Conservation (phyloP, 108 stramenopile species). For the Asterionellopsis glacialis region DNA sequence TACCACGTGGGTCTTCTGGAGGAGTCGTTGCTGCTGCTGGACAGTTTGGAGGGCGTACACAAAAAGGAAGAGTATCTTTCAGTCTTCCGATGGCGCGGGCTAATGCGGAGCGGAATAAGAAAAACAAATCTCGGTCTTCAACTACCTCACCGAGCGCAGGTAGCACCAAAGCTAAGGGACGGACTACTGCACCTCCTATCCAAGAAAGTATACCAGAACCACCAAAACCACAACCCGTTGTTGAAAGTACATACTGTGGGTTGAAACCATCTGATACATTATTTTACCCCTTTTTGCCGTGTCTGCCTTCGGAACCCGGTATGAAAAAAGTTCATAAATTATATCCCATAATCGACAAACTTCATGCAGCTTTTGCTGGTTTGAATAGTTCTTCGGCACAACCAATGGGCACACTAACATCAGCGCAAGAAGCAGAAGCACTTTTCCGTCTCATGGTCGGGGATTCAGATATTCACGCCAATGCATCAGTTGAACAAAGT, state of each 20-base stretch:
- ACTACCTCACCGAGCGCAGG: background rate
- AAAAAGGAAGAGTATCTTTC: background rate
- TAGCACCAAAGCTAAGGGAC: background rate
- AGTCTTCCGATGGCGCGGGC: background rate
- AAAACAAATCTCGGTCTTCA: no score
- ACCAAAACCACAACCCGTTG: background rate
- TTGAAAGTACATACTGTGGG: constrained; percentile 11
- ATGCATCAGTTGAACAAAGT: no score
- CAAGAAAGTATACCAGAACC: background rate
- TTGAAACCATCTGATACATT: constrained; percentile 24
- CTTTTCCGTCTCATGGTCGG: constrained; percentile 11
- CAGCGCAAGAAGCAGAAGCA: background rate
- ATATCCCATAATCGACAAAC: constrained; percentile 33
- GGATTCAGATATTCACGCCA: background rate
- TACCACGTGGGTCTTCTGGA: background rate
- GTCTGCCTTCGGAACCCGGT: constrained; percentile 31
- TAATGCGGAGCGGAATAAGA: no score
- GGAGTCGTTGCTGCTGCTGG: constrained; percentile 26
- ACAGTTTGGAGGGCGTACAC: constrained; percentile 25
- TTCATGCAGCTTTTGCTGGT: constrained; percentile 14
- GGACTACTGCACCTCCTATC: background rate
- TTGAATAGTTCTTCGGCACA: no score
- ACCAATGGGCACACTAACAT: background rate
- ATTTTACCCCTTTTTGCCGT: constrained; percentile 51
- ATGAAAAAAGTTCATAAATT: constrained; percentile 35